phyloP scores from a whole-genome alignment of 148 eudicot genomes.

The Salicornia ramosissima region DNA sequence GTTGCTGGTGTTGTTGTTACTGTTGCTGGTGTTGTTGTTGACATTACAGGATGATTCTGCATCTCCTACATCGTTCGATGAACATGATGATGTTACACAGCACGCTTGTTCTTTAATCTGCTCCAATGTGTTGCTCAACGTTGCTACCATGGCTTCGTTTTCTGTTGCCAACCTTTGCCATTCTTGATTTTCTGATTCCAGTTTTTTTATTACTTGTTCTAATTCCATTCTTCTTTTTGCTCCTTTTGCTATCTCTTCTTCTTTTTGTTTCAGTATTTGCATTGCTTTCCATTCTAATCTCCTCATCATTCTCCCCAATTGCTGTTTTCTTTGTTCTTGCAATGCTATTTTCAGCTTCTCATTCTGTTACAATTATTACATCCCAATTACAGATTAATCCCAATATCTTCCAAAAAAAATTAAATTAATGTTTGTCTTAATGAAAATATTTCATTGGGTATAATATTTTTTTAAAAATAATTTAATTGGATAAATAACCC shows the following conservation, averaged over 20 bases:
- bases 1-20: background rate
- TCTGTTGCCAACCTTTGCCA: slow-evolving; percentile 62
- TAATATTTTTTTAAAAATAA: no score
- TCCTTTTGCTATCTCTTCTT: slow-evolving; percentile 51
- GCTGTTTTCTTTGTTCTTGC: slow-evolving; percentile 62
- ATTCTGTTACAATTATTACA: slow-evolving; percentile 34
- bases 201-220: slow-evolving; percentile 38
- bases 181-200: slow-evolving; percentile 48
- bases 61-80: slow-evolving; percentile 40
- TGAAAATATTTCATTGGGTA: no score
- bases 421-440: no score
- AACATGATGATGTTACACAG: slow-evolving; percentile 9
- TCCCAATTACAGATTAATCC: background rate
- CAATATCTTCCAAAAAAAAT: slow-evolving; percentile 16
- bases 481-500: no score
- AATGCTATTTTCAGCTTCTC: slow-evolving; percentile 58
- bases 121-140: slow-evolving; percentile 40
- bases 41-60: slow-evolving; percentile 54
- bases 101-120: slow-evolving; percentile 34
- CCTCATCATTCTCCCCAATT: slow-evolving; percentile 30
- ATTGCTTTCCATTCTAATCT: slow-evolving; percentile 38
- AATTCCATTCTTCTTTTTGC: slow-evolving; percentile 42
- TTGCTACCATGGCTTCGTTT: slow-evolving; percentile 46
- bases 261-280: slow-evolving; percentile 43
- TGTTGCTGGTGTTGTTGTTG: background rate